phyloP scores from a whole-genome alignment of 1,284 basidiomycete species.

The Hemileia vastatrix region DNA sequence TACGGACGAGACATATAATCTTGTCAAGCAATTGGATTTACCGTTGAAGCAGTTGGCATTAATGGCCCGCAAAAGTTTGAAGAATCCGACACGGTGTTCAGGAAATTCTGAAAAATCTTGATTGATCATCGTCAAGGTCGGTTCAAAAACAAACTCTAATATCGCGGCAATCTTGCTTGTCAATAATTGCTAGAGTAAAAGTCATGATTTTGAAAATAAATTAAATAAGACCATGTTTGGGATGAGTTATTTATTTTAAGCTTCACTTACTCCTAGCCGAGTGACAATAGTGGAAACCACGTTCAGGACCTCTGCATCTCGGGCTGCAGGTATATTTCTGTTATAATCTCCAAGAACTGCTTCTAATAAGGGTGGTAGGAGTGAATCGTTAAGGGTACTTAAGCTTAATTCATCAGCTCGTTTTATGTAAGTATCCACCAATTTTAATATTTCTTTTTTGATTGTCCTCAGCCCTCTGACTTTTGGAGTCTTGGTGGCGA shows the following conservation, averaged over 20 bases:
- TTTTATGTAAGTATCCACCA: constrained; percentile 92
- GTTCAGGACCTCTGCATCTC: constrained; percentile 95
- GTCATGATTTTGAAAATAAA: neutral
- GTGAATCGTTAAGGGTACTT: constrained; percentile 80
- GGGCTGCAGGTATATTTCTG: constrained; percentile 81
- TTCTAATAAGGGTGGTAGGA: constrained; percentile 92
- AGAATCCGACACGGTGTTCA: constrained; percentile 95
- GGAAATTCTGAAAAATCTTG: constrained; percentile 98
- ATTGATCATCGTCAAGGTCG: constrained; percentile 97
- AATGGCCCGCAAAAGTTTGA: constrained; percentile 86
- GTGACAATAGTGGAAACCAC: constrained; percentile 95
- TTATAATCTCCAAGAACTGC: constrained; percentile 96
- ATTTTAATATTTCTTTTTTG: constrained; percentile 95
- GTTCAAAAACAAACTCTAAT: constrained; percentile 94
- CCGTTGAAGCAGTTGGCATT: constrained; percentile 68
- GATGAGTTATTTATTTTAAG: neutral
- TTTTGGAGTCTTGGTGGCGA: constrained; percentile 97
- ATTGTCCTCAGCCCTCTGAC: constrained; percentile 88
- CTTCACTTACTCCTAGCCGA: constrained; percentile 54
- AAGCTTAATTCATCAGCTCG: constrained; percentile 92
- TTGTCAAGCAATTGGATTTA: neutral
- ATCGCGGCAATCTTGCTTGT: constrained; percentile 94
- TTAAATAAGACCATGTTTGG: neutral
- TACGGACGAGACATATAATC: neutral
- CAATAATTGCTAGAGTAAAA: constrained; percentile 53